Evolutionary conservation across 2,329 filamentous ascomycete genomes (phyloP), one percentile per base, ranked within the genome.

Genomic region (Mollisiaceae sp.): DNA sequence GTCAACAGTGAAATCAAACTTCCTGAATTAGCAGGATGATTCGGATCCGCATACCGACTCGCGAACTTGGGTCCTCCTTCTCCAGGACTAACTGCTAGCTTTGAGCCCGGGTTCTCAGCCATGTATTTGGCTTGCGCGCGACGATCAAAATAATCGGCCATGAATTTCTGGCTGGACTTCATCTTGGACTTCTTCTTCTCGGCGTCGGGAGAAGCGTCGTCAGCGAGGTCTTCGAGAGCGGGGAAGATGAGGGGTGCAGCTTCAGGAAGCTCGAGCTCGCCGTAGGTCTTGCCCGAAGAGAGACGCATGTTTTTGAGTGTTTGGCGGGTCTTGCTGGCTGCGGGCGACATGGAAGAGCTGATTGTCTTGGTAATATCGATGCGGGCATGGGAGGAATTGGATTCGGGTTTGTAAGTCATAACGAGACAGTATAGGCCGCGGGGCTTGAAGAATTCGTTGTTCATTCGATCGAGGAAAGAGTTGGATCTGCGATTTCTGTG

Each of bases 361-460:
- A 78, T 78, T 0, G 76, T 76, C 47, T 78, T 68, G 54, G 77
- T 76, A 54, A 80, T 73, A 63, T 78, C 74, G 38, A 80, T 67
- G 8, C 65, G 45, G 67, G 71, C 60, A 27, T 71, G 64, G 4
- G 60, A 62, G 14, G 52, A 24, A 11, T 50, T 65, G 6, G 71
- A 71, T 11, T 80, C 78, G 0, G 82, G 81, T 60, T 82, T 82
- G 76, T 81, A 87, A 1, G 82, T 82, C 76, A 88, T 81, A 43
- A 89, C 78, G 22, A 85, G 76, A 65, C 80, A 82, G 74, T 82
- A 85, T 0, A 89, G 78, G 0, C 86, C 86, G 1, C 80, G 80
- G 0, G 86, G 86, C 56, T 79, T 80, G 73, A 89, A 89, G 65
- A 86, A 81, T 2, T 83, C 78, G 9, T 81, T 78, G 70, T 89